Evolutionary conservation across 805 yeast genomes (phyloP), one percentile per base, ranked within the genome.

Genomic region (Ogataea neopini): DNA sequence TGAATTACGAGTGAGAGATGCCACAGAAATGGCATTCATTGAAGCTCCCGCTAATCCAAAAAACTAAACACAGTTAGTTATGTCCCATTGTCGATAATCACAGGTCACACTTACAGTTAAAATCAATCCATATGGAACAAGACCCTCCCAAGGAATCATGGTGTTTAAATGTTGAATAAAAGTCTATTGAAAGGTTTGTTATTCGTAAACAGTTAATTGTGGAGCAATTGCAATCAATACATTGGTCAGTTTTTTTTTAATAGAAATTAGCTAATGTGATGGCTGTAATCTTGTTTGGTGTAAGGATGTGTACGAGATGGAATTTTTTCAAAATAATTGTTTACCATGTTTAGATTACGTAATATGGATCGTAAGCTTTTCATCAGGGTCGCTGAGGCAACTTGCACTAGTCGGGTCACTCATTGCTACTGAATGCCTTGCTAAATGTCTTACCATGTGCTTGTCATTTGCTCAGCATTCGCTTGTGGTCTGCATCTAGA

Each of bases 61-160:
- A 50, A 71, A 70, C 77, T 72, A 20, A 19, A 3, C 17, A 14
- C 8, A 6, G 2, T 15, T 17, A 8, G 42, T 42, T 33, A 42
- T 39, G 26, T 22, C 7, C 7, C 25, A 22, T 23, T 17, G 20
- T 37, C 9, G 34, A 30, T 18, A 13, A 22, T 22, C 25, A 22
- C 25, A 8, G 5, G 25, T 6, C 5, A 6, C 20, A 73, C 80
- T 25, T 67, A 74, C 78, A 23, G 74, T 65, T 42, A 79, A 61
- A 69, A 81, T 81, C 51, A 82, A 68, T 53, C 76, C 82, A 61
- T 77, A 81, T 49, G 86, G 86, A 59, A 81, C 54, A 36, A 82
- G 64, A 46, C 84, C 86, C 75, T 82, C 87, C 71, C 81, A 82
- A 53, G 88, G 87, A 74, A 82, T 80, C 83, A 79, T 79, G 10